These are phyloP conservation scores for Trypanosoma caninum DNA, from an alignment of 208 protist species.

Conservation along the genomic window DNA sequence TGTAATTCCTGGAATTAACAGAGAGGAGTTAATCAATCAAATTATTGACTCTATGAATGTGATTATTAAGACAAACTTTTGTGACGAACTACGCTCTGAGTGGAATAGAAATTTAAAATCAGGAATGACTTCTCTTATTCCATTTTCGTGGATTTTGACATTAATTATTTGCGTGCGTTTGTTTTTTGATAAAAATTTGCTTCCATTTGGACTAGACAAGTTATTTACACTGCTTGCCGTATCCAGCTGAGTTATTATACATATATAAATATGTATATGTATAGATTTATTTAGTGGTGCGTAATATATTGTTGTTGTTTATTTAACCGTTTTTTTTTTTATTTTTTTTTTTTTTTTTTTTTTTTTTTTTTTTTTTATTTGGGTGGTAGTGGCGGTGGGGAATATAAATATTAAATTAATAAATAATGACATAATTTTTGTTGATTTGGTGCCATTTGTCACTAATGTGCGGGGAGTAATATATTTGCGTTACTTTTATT, in stretches of 20 bases:
- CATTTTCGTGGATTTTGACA: slow-evolving; percentile 20
- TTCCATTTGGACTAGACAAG: background rate
- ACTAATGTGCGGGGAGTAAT: too few relatives aligned
- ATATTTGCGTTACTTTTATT: too few relatives aligned
- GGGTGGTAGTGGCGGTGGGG: background rate
- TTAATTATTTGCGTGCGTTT: slow-evolving; percentile 4
- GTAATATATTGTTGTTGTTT: slow-evolving; percentile 1
- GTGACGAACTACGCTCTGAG: background rate
- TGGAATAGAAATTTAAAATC: background rate
- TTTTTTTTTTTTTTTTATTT: background rate
- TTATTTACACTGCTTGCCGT: slow-evolving; percentile 17
- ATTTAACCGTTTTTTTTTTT: slow-evolving; percentile 10
- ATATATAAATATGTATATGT: slow-evolving; percentile 5
- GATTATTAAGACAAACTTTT: background rate
- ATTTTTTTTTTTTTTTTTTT: slow-evolving; percentile 5
- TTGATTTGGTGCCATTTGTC: too few relatives aligned
- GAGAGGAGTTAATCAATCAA: slow-evolving; percentile 10
- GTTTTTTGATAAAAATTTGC: background rate
- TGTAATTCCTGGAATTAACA: slow-evolving; percentile 1
- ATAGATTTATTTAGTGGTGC: slow-evolving; percentile 3
- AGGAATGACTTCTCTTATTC: background rate
- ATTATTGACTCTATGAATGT: background rate
- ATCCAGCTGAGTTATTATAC: slow-evolving; percentile 1
- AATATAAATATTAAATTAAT: background rate
- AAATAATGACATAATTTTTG: background rate